phyloP scores from a whole-genome alignment of 2,329 filamentous ascomycete species.

The Fusarium pilosicola region DNA sequence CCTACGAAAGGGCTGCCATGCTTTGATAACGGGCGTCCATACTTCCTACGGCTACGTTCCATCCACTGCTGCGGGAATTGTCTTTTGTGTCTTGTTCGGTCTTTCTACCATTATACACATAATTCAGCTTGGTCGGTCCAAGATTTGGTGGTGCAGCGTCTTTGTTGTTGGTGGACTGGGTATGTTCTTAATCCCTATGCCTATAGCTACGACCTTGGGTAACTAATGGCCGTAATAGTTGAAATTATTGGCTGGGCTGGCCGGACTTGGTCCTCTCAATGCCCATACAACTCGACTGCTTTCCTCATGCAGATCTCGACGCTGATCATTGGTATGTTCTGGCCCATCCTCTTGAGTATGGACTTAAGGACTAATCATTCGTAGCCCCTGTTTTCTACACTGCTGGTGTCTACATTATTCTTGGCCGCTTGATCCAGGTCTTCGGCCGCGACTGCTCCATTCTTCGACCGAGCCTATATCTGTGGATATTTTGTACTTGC shows the following conservation, averaged over 20 bases:
- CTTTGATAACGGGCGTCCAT: neutral
- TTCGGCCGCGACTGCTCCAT: neutral
- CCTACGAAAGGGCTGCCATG: neutral
- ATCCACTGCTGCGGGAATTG: neutral
- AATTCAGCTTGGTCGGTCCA: neutral
- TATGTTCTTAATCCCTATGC: neutral
- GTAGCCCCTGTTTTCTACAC: neutral
- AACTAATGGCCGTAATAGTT: neutral
- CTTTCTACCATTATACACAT: neutral
- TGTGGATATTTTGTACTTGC: neutral
- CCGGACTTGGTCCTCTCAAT: neutral
- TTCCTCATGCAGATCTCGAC: neutral
- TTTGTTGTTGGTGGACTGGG: neutral
- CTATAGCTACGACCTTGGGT: fast-evolving
- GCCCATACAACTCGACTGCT: neutral
- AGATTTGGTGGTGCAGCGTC: neutral
- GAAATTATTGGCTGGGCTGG: neutral
- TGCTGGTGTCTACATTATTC: neutral
- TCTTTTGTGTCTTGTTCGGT: neutral
- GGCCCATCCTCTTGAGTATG: no score
- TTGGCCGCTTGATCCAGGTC: neutral
- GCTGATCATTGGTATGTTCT: neutral
- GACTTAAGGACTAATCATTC: fast-evolving
- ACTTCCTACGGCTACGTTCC: neutral
- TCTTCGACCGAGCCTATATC: neutral